Percentiles rank a stretch among this genome's conserved stretches.
phyloP scores from a whole-genome alignment of 192 early-diverging fungal genomes.

The Coemansia sp. region DNA sequence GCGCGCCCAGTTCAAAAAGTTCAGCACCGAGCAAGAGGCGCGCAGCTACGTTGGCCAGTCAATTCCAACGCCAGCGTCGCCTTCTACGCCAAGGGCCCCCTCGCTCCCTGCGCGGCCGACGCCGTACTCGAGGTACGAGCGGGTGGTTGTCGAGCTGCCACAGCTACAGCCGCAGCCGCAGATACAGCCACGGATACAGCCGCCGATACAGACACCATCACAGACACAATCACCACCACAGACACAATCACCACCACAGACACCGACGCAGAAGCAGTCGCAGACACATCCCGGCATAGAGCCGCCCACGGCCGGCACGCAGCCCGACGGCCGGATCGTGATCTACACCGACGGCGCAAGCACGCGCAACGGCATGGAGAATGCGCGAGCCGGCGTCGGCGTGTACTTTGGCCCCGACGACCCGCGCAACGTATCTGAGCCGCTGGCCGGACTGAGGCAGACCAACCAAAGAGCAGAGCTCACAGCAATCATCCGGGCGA shows the following conservation, averaged over 20 bases:
- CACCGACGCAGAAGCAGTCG: not conserved
- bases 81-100: slow-evolving; percentile 2
- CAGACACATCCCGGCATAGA: not conserved
- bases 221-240: not conserved
- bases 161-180: not conserved
- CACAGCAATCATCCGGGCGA: slow-evolving; percentile 18
- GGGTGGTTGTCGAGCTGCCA: not conserved
- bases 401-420: slow-evolving; percentile 67
- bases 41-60: slow-evolving; percentile 46
- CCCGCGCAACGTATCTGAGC: slow-evolving; percentile 51
- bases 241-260: not conserved
- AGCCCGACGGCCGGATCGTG: slow-evolving; percentile 17
- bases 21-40: slow-evolving; percentile 56
- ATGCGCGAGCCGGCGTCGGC: slow-evolving; percentile 76
- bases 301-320: not conserved
- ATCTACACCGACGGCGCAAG: slow-evolving; percentile 86
- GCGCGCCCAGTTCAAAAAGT: slow-evolving; percentile 64
- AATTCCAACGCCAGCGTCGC: not conserved
- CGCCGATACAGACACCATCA: not conserved
- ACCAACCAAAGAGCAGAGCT: slow-evolving; percentile 38
- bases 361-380: slow-evolving; percentile 61
- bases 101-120: not conserved
- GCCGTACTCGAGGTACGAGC: not conserved
- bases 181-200: not conserved
- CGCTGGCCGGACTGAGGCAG: slow-evolving; percentile 19